phyloP scores from a whole-genome alignment of 2,329 filamentous ascomycete genomes.

The Epicoccum sorghinum region DNA sequence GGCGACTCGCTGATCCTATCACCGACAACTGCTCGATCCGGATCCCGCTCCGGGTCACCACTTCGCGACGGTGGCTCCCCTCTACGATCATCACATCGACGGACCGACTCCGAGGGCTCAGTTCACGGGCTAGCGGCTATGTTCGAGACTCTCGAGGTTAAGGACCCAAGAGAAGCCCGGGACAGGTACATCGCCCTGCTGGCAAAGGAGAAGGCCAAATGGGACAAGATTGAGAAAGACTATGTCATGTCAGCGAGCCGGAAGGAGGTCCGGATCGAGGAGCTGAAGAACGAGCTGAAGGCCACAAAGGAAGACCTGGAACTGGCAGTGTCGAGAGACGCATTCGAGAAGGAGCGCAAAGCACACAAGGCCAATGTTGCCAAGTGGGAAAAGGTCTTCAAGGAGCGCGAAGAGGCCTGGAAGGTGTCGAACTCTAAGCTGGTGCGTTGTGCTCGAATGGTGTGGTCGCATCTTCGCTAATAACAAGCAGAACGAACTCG shows the following conservation, averaged over 20 bases:
- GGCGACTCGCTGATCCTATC: slow-evolving; percentile 34
- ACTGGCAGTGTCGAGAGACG: slow-evolving; percentile 31
- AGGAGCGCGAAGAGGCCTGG: slow-evolving; percentile 39
- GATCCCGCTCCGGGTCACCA: slow-evolving; percentile 32
- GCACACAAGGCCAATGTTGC: slow-evolving; percentile 38
- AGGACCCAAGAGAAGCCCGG: slow-evolving; percentile 54
- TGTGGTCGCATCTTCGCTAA: not conserved
- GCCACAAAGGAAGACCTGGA: slow-evolving; percentile 29
- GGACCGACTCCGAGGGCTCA: slow-evolving; percentile 47
- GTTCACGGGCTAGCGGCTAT: slow-evolving; percentile 65
- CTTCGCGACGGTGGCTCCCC: slow-evolving; percentile 48
- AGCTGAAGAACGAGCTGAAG: slow-evolving; percentile 36
- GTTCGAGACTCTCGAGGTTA: slow-evolving; percentile 70
- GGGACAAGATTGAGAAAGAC: slow-evolving; percentile 59
- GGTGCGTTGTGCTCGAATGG: slow-evolving; percentile 21
- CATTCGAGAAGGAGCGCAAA: slow-evolving; percentile 39
- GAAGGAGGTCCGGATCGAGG: slow-evolving; percentile 40
- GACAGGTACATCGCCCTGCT: slow-evolving; percentile 53
- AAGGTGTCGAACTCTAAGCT: slow-evolving; percentile 31
- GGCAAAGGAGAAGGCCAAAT: slow-evolving; percentile 50
- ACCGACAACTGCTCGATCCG: slow-evolving; percentile 20
- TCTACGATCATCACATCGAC: slow-evolving; percentile 34
- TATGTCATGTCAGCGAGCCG: slow-evolving; percentile 66
- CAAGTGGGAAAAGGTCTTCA: slow-evolving; percentile 42
- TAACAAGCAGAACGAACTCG: slow-evolving; percentile 28